Conservation (phyloP, 352 stramenopile genomes). For the Pythium scleroteichum region DNA sequence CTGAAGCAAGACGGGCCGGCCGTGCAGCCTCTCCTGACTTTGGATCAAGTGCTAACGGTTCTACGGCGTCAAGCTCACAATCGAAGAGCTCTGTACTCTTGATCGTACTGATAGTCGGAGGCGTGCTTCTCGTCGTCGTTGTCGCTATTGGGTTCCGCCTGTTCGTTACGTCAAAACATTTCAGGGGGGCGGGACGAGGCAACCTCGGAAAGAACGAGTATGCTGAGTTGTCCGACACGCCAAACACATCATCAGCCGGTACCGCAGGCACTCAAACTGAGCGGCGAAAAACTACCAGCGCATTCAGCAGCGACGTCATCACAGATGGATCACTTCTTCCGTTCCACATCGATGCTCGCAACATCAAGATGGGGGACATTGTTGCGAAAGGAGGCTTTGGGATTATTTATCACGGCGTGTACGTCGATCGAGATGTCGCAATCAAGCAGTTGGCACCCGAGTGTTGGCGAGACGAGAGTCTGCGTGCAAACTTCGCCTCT, state of each 20-base stretch:
- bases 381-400: constrained; percentile 30
- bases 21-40: too few relatives aligned
- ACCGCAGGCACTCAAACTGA: not conserved
- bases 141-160: too few relatives aligned
- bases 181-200: too few relatives aligned
- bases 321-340: constrained; percentile 23
- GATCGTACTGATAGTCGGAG: too few relatives aligned
- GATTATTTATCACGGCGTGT: constrained; percentile 12
- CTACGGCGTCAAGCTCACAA: too few relatives aligned
- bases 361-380: constrained; percentile 4
- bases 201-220: too few relatives aligned
- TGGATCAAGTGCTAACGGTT: too few relatives aligned
- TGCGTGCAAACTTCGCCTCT: constrained; percentile 33
- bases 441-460: constrained; percentile 26
- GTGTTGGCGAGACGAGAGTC: constrained; percentile 21
- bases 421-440: constrained; percentile 12
- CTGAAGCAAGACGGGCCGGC: too few relatives aligned
- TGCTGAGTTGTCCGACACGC: too few relatives aligned
- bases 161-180: too few relatives aligned
- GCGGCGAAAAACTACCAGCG: not conserved
- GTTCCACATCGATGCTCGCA: constrained; percentile 5
- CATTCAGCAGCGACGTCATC: constrained; percentile 26
- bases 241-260: not conserved
- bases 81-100: too few relatives aligned
- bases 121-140: too few relatives aligned